A percentile compares a stretch with the other conserved stretches of the same genome.
Conservation (phyloP, 257 asterid species). For the Przewalskia tangutica region DNA sequence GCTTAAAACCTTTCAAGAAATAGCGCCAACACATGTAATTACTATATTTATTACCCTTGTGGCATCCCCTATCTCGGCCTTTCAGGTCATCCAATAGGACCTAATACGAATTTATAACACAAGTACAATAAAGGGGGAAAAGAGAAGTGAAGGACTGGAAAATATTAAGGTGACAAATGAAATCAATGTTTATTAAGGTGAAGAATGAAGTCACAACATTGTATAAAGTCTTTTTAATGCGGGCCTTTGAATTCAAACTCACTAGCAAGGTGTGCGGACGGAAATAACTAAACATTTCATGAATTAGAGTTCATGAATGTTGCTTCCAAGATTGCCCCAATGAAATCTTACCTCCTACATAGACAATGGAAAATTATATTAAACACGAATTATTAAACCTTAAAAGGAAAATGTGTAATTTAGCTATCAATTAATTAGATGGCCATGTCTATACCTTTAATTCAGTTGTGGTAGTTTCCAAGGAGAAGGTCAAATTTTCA, state of each 20-base stretch:
- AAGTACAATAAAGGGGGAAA: not conserved
- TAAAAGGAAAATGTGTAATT: not conserved
- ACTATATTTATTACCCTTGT: not conserved
- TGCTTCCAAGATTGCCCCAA: not conserved
- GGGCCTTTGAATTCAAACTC: not conserved
- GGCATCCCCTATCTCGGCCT: not conserved
- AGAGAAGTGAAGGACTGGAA: not conserved
- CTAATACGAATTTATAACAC: not conserved
- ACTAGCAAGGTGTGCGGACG: not conserved
- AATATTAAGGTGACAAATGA: not conserved
- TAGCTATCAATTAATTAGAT: not conserved
- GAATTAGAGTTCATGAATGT: not conserved
- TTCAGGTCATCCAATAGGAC: not conserved
- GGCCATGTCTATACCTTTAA: not conserved
- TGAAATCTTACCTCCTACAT: not conserved
- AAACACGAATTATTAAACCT: not conserved
- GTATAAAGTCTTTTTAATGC: not conserved
- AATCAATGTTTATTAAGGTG: not conserved
- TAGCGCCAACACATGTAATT: not conserved
- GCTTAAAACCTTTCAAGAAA: not conserved
- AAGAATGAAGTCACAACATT: not conserved
- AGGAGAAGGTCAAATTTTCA: not conserved
- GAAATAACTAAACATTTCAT: too few relatives aligned
- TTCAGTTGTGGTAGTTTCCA: not conserved
- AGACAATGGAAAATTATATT: not conserved